Conservation (phyloP, 257 asterid species). For the Solanum chiquidenum region DNA sequence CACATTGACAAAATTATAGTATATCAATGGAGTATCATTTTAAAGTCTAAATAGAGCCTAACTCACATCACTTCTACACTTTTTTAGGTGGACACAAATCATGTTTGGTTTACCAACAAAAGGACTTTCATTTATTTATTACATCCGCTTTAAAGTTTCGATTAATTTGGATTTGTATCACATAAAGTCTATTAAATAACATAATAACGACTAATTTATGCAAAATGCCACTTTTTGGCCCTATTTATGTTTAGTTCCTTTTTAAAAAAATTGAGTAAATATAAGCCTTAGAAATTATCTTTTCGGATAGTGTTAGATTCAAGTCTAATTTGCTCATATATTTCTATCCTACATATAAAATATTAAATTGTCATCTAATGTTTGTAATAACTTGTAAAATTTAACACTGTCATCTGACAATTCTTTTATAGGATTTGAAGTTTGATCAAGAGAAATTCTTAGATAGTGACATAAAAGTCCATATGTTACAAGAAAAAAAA, state of each 20-base stretch:
- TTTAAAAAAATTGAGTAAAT: accelerated
- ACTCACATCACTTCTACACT: neutral
- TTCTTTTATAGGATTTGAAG: neutral
- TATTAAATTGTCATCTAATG: neutral
- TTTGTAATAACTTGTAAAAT: neutral
- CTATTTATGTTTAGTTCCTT: neutral
- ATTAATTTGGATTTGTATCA: neutral
- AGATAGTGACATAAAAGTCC: neutral
- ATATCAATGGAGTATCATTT: neutral
- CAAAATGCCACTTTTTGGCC: neutral
- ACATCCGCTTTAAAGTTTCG: accelerated
- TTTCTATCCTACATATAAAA: neutral
- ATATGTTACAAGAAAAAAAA: neutral
- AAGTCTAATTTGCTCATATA: neutral
- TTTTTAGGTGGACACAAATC: neutral
- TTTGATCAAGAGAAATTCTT: neutral
- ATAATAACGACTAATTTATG: neutral
- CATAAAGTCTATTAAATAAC: neutral
- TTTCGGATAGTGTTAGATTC: neutral
- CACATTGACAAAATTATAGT: neutral
- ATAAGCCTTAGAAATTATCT: neutral
- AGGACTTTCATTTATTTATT: too few relatives aligned
- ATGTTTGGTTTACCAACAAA: neutral
- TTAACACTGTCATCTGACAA: neutral
- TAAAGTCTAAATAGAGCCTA: neutral